phyloP scores from a whole-genome alignment of 2,329 filamentous ascomycete genomes.

The Monilinia laxa region DNA sequence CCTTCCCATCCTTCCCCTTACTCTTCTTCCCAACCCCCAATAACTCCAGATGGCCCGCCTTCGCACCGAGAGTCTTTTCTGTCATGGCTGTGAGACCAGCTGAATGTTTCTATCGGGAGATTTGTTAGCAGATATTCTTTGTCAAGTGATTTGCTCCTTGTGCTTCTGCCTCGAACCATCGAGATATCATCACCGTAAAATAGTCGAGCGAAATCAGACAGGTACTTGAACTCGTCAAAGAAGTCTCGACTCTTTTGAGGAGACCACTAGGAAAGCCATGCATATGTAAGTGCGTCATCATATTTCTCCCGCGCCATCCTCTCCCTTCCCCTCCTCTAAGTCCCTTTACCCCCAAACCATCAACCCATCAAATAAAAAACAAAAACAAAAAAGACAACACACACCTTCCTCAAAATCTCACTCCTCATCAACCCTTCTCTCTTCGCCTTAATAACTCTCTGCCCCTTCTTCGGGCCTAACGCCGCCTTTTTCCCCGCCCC shows the following conservation, averaged over 20 bases:
- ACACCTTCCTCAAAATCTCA: conserved; percentile 61
- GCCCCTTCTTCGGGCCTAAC: conserved; percentile 56
- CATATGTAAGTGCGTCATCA: conserved; percentile 20
- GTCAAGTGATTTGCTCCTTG: too few species aligned
- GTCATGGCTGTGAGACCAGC: conserved; percentile 63
- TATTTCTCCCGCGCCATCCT: background rate
- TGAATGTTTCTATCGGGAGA: conserved; percentile 53
- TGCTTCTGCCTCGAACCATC: too few species aligned
- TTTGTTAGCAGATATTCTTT: conserved; percentile 19
- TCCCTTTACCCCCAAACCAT: background rate
- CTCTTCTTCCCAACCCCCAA: conserved; percentile 66
- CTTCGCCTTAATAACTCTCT: conserved; percentile 64
- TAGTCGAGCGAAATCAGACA: conserved; percentile 3
- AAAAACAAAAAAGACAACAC: background rate
- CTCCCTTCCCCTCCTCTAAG: background rate
- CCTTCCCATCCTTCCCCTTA: conserved; percentile 42
- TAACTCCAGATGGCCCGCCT: conserved; percentile 69
- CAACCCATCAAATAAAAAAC: background rate
- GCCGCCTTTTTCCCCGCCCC: conserved; percentile 37
- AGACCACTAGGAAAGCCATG: conserved; percentile 17
- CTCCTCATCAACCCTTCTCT: conserved; percentile 59
- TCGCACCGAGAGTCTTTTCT: conserved; percentile 64
- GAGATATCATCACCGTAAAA: background rate
- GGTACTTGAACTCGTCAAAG: conserved; percentile 16
- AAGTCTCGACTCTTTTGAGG: conserved; percentile 15